phyloP scores from a whole-genome alignment of 2,329 filamentous ascomycete species.

The Madurella fahalii region DNA sequence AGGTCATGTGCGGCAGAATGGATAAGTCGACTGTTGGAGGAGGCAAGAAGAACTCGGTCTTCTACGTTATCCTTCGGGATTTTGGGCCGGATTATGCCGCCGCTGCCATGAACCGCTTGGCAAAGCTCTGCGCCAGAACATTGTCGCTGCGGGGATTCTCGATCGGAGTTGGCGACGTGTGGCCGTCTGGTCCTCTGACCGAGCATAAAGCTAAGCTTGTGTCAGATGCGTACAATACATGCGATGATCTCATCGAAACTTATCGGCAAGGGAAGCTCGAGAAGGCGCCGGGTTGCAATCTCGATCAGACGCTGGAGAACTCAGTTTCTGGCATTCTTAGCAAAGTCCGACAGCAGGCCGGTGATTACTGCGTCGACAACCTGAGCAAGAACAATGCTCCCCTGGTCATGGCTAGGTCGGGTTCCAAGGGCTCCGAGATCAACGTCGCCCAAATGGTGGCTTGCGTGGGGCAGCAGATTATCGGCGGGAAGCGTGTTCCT shows the following conservation, averaged over 20 bases:
- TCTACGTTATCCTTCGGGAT: conserved; percentile 94
- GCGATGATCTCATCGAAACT: conserved; percentile 75
- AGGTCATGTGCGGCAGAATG: conserved; percentile 96
- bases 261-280: conserved; percentile 78
- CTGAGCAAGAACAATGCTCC: conserved; percentile 90
- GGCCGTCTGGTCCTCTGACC: conserved; percentile 68
- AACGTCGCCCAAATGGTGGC: conserved; percentile 99
- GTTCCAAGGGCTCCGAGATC: conserved; percentile 94
- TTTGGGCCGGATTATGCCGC: conserved; percentile 88
- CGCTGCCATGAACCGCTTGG: conserved; percentile 86
- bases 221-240: conserved; percentile 71
- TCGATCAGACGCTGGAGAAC: conserved; percentile 89
- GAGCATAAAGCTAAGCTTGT: conserved; percentile 73
- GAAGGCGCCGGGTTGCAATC: conserved; percentile 83
- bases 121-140: conserved; percentile 83
- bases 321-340: conserved; percentile 86
- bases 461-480: conserved; percentile 96
- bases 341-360: conserved; percentile 85
- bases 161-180: conserved; percentile 93
- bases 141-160: conserved; percentile 91
- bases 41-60: conserved; percentile 96
- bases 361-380: conserved; percentile 84
- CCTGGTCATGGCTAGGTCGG: conserved; percentile 93
- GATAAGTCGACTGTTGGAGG: conserved; percentile 97
- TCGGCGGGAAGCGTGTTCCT: conserved; percentile 83